Conservation (phyloP, 805 yeast species). For the Starmera quercuum region DNA sequence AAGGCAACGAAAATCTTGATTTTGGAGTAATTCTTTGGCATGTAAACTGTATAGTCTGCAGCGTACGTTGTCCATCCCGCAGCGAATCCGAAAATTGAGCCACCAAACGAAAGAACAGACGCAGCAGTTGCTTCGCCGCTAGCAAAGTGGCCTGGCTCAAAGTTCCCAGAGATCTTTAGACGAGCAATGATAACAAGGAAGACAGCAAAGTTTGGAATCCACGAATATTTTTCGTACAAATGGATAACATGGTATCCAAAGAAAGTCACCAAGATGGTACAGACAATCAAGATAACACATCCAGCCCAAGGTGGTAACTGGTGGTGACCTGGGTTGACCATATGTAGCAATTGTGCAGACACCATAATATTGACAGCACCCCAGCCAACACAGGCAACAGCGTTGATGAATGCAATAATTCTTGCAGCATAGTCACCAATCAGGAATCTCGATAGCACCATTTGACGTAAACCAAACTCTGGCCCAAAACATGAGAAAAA, state of each 20-base stretch:
- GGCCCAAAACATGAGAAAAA: conserved; percentile 80
- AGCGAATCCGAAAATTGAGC: conserved; percentile 79
- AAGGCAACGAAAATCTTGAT: conserved; percentile 57
- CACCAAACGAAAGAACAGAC: conserved; percentile 70
- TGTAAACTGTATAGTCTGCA: conserved; percentile 86
- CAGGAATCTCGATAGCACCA: conserved; percentile 71
- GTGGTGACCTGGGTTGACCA: conserved; percentile 51
- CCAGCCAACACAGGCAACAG: conserved; percentile 91
- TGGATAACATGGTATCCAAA: conserved; percentile 85
- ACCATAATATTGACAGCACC: conserved; percentile 89
- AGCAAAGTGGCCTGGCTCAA: conserved; percentile 41
- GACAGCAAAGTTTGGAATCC: conserved; percentile 74
- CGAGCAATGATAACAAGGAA: conserved; percentile 77
- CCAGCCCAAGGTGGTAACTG: conserved; percentile 88
- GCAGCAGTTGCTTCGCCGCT: conserved; percentile 70
- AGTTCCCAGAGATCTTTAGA: conserved; percentile 58
- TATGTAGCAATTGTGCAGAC: conserved; percentile 74
- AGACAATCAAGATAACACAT: conserved; percentile 59
- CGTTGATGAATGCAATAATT: conserved; percentile 68
- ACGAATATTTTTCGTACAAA: conserved; percentile 72
- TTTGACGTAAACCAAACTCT: conserved; percentile 79
- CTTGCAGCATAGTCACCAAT: conserved; percentile 72
- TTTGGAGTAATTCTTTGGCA: conserved; percentile 57
- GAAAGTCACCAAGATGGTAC: conserved; percentile 66
- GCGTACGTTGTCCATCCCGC: conserved; percentile 95